These are phyloP conservation scores for Amphicarpaea edgeworthii DNA, from an alignment of 306 rosid species.

Conservation along the genomic window DNA sequence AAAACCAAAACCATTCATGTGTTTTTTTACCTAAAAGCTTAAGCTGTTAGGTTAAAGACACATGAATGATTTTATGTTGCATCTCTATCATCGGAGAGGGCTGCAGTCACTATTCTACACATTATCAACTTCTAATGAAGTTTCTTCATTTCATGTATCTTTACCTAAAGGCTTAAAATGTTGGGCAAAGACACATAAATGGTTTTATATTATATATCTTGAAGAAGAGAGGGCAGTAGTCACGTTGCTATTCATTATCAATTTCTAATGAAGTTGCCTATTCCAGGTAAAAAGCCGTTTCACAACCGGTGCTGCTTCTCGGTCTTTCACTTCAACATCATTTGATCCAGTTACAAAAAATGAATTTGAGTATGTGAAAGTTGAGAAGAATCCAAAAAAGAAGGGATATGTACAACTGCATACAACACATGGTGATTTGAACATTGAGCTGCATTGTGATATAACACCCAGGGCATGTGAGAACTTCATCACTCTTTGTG, in stretches of 20 bases:
- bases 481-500: constrained; percentile 95
- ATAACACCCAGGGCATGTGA: constrained; percentile 92
- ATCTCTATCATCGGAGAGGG: constrained; percentile 3
- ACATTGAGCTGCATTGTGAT: constrained; percentile 95
- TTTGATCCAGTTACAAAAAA: constrained; percentile 91
- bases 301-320: constrained; percentile 97
- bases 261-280: constrained; percentile 42
- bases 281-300: constrained; percentile 87
- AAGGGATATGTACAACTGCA: constrained; percentile 95
- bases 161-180: not conserved
- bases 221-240: not conserved
- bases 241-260: constrained; percentile 12
- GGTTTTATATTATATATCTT: not conserved
- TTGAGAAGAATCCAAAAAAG: constrained; percentile 95
- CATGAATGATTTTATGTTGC: not conserved
- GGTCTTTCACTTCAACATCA: constrained; percentile 95
- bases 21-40: not conserved
- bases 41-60: not conserved
- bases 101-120: not conserved
- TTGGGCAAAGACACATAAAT: not conserved
- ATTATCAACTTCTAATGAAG: constrained; percentile 34
- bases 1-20: not conserved
- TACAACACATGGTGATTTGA: constrained; percentile 95
- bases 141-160: not conserved
- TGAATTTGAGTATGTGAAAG: constrained; percentile 89